These are phyloP conservation scores for Brettanomyces nanus DNA, from an alignment of 805 yeast species.

Conservation along the genomic window DNA sequence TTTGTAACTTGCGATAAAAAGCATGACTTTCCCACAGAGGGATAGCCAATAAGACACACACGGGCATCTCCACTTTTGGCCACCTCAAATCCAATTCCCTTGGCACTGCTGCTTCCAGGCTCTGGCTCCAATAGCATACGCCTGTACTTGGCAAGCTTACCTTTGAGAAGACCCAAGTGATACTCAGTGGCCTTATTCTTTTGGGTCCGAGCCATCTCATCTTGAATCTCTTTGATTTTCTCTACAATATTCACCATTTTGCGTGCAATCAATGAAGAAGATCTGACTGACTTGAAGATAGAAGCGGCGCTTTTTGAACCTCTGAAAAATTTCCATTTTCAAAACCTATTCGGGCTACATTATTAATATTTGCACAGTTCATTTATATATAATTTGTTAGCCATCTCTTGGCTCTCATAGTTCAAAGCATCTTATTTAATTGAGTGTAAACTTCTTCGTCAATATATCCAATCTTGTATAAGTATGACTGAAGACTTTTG, in stretches of 20 bases:
- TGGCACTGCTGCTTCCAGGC: conserved; percentile 52
- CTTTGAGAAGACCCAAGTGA: conserved; percentile 89
- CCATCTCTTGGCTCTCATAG: too few species aligned
- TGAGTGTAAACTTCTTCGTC: conserved; percentile 26
- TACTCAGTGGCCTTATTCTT: conserved; percentile 97
- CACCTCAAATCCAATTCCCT: conserved; percentile 86
- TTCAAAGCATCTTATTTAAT: conserved; percentile 19
- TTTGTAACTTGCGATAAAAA: conserved; percentile 82
- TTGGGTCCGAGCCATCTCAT: conserved; percentile 90
- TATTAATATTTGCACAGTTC: too few species aligned
- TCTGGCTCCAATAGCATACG: conserved; percentile 89
- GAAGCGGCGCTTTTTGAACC: too few species aligned
- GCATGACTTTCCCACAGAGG: conserved; percentile 96
- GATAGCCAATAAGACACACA: conserved; percentile 91
- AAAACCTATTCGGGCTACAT: too few species aligned
- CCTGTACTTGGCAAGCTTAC: conserved; percentile 87
- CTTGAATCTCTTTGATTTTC: conserved; percentile 82
- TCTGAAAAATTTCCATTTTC: too few species aligned
- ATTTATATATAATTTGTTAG: too few species aligned
- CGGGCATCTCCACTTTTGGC: conserved; percentile 95
- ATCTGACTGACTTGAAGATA: too few species aligned
- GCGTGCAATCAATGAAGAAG: too few species aligned
- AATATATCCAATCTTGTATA: conserved; percentile 35
- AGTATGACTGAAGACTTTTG: conserved; percentile 47
- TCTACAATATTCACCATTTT: conserved; percentile 37